Conservation (phyloP, 2,329 filamentous ascomycete genomes). For the Penicillium sp. region DNA sequence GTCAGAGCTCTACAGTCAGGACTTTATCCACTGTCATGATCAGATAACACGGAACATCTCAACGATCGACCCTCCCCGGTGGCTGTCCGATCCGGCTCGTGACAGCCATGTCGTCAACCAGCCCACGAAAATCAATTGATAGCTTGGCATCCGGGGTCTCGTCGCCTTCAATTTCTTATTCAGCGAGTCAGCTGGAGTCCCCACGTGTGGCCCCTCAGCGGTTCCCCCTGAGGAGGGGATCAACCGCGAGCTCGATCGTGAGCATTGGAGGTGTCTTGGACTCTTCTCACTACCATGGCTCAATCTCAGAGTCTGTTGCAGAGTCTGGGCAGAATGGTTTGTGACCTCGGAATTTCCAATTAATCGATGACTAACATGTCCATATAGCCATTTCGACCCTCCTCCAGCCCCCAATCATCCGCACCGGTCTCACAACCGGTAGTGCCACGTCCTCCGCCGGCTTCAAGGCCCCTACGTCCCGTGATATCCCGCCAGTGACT, state of each 20-base stretch:
- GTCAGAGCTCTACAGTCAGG: conserved; percentile 6
- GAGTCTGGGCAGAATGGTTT: conserved; percentile 83
- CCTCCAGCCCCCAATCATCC: conserved; percentile 84
- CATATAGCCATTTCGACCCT: conserved; percentile 79
- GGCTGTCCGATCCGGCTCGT: conserved; percentile 34
- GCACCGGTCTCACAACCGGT: conserved; percentile 81
- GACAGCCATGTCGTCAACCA: conserved; percentile 58
- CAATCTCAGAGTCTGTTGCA: conserved; percentile 67
- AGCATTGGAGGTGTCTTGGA: conserved; percentile 85
- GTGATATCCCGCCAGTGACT: conserved; percentile 89
- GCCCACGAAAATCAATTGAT: conserved; percentile 64
- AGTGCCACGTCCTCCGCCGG: conserved; percentile 65
- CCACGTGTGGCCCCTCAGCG: conserved; percentile 35
- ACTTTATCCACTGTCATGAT: conserved; percentile 35
- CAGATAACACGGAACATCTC: conserved; percentile 31
- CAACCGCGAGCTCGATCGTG: conserved; percentile 80
- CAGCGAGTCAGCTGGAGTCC: conserved; percentile 37
- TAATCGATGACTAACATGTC: conserved; percentile 11
- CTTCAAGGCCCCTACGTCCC: conserved; percentile 77
- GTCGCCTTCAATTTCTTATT: conserved; percentile 48
- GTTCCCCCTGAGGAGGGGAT: conserved; percentile 61
- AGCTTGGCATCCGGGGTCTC: conserved; percentile 58
- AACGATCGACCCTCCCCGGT: conserved; percentile 27
- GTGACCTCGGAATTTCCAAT: background rate
- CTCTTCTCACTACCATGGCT: conserved; percentile 57